Percentiles rank a stretch among this genome's conserved stretches.
Evolutionary conservation across 768 basidiomycete genomes (phyloP).

Genomic region (Trametes elegans): DNA sequence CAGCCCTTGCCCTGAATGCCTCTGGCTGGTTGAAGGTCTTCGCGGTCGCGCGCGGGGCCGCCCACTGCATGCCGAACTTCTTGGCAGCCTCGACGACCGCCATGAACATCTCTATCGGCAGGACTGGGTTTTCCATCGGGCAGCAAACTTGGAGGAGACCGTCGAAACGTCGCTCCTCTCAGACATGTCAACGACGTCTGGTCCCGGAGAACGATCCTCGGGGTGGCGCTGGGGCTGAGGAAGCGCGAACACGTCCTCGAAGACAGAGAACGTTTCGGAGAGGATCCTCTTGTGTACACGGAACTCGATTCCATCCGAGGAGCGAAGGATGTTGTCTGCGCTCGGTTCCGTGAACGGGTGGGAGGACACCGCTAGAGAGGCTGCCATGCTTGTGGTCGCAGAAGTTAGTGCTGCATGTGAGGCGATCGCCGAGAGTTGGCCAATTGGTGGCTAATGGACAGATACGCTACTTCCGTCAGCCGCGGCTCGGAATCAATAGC

Average conservation of each 20-base stretch:
- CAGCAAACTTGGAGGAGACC: slow-evolving; percentile 2
- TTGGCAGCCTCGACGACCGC: slow-evolving; percentile 48
- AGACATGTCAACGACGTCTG: neutral
- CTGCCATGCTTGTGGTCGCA: neutral
- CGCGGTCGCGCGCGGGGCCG: slow-evolving; percentile 23
- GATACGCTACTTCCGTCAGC: no score
- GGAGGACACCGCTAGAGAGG: neutral
- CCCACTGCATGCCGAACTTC: slow-evolving; percentile 51
- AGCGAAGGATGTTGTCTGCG: slow-evolving; percentile 50
- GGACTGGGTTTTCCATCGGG: slow-evolving; percentile 5
- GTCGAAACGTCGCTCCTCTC: neutral
- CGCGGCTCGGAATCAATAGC: no score
- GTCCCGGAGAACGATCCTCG: neutral
- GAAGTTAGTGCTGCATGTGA: no score
- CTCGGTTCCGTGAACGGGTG: neutral
- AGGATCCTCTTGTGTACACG: slow-evolving; percentile 52
- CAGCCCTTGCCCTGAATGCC: neutral
- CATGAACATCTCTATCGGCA: slow-evolving; percentile 48
- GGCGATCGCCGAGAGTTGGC: no score
- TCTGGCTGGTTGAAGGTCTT: neutral
- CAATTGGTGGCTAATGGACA: no score
- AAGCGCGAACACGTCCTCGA: slow-evolving; percentile 51
- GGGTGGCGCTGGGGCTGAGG: slow-evolving; percentile 34
- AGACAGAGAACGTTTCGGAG: slow-evolving; percentile 57
- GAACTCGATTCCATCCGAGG: slow-evolving; percentile 49